Base-by-base conservation (phyloP, 805 yeast species). In the Cyberlindnera sargentensis region DNA sequence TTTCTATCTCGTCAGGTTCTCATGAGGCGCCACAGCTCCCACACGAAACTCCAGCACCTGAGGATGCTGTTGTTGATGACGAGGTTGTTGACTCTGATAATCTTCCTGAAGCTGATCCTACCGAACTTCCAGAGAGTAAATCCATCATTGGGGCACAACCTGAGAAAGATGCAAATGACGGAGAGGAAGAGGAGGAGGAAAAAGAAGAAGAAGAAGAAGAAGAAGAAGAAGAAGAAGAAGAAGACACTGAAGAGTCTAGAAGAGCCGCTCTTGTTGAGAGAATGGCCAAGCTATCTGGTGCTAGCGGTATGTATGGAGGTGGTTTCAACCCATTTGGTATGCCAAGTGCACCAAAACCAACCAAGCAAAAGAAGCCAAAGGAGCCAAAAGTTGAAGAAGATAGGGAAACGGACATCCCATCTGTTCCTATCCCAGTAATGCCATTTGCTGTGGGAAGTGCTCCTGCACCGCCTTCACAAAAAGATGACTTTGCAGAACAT, bases 221-320 rank as follows among this genome's bases (percentile, higher is more conserved):
- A 0, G 80, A 69, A 0, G 78, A 68, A 0, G 78, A 68, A 2
- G 78, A 71, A 3, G 78, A 70, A 0, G 85, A 76, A 1, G 83
- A 79, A 42, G 91, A 84, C 41, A 84, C 78, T 36, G 95, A 85
- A 57, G 93, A 84, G 48, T 70, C 81, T 5, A 76, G 83, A 44
- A 76, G 93, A 54, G 75, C 82, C 39, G 86, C 82, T 6, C 69
- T 91, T 42, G 81, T 95, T 23, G 96, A 85, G 50, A 76, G 97
- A 47, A 91, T 91, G 96, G 98, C 99, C n/a, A 86, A 82, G 55
- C 74, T 91, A 20, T 84, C 97, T 1, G 95, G 96, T 23, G 80
- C 80, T 10, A 79, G 80, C 63, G 90, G 89, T 36, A 64, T 62
- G 52, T 61, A 63, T 29, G 65, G 64, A 27, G 68, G 64, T 5